Evolutionary conservation across 1,139 yeast genomes (phyloP).

Genomic region (Candida labiduridarum): DNA sequence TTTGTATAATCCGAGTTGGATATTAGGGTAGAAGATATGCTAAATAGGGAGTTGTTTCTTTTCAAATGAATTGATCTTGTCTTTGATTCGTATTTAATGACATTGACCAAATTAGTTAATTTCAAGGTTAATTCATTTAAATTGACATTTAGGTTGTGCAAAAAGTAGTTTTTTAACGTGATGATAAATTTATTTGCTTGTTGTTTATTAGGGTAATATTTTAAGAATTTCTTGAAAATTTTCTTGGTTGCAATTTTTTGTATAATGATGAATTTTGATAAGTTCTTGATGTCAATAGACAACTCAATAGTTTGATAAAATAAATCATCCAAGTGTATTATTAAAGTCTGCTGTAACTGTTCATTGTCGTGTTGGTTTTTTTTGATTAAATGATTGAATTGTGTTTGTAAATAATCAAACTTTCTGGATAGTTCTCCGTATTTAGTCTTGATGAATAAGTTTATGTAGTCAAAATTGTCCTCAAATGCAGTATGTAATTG

Average conservation of each 20-base stretch:
- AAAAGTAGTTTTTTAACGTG: constrained; percentile 37
- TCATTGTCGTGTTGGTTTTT: constrained; percentile 4
- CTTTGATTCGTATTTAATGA: constrained; percentile 21
- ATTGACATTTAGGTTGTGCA: constrained; percentile 45
- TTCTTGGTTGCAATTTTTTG: constrained; percentile 85
- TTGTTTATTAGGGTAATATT: constrained; percentile 50
- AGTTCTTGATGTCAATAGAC: constrained; percentile 63
- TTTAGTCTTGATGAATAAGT: constrained; percentile 66
- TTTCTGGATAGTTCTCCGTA: constrained; percentile 57
- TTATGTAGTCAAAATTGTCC: constrained; percentile 54
- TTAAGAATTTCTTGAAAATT: constrained; percentile 75
- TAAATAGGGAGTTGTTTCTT: constrained; percentile 17
- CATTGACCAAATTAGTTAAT: constrained; percentile 44
- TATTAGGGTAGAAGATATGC: constrained; percentile 15
- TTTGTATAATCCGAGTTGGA: constrained; percentile 16
- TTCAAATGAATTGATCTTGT: constrained; percentile 3
- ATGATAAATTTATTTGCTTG: constrained; percentile 42
- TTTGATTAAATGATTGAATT: constrained; percentile 16
- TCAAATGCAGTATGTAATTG: constrained; percentile 35
- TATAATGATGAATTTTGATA: constrained; percentile 72
- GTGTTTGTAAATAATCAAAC: constrained; percentile 24
- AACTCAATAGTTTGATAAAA: constrained; percentile 47
- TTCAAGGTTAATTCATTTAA: constrained; percentile 66
- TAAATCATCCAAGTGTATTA: constrained; percentile 29
- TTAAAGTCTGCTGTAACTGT: constrained; percentile 9